Evolutionary conservation across 2,329 filamentous ascomycete genomes (phyloP).

Genomic region (Graphilbum fragrans): DNA sequence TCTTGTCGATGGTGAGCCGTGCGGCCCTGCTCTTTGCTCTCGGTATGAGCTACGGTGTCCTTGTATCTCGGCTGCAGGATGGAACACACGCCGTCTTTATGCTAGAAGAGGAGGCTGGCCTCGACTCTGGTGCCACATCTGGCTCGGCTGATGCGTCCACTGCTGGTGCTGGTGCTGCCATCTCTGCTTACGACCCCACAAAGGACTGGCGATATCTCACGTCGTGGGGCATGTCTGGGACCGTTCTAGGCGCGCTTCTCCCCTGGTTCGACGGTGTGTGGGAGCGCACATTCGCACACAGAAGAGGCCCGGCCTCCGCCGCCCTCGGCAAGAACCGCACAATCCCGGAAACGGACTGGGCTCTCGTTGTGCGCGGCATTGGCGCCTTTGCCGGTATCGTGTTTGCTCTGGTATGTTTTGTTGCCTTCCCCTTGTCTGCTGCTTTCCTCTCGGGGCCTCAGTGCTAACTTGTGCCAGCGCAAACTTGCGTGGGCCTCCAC

Average conservation of each 20-base stretch:
- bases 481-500: slow-evolving; percentile 89
- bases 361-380: slow-evolving; percentile 44
- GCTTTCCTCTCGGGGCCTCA: not conserved
- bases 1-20: slow-evolving; percentile 43
- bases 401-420: slow-evolving; percentile 59
- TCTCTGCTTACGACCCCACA: slow-evolving; percentile 5
- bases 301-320: slow-evolving; percentile 10
- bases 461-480: slow-evolving; percentile 42
- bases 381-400: slow-evolving; percentile 50
- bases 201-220: slow-evolving; percentile 55
- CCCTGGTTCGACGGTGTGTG: slow-evolving; percentile 76
- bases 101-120: not conserved
- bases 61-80: slow-evolving; percentile 71
- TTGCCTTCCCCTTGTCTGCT: not conserved
- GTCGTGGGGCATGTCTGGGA: slow-evolving; percentile 73
- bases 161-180: too few relatives aligned
- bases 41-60: slow-evolving; percentile 69
- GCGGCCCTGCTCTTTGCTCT: slow-evolving; percentile 60
- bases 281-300: slow-evolving; percentile 35
- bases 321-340: slow-evolving; percentile 16
- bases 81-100: slow-evolving; percentile 27
- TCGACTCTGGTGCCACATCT: slow-evolving; percentile 27
- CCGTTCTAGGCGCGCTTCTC: slow-evolving; percentile 64
- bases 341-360: slow-evolving; percentile 56
- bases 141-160: too few relatives aligned